Evolutionary conservation across 345 rosid species (phyloP).

Genomic region (Pistacia vera): DNA sequence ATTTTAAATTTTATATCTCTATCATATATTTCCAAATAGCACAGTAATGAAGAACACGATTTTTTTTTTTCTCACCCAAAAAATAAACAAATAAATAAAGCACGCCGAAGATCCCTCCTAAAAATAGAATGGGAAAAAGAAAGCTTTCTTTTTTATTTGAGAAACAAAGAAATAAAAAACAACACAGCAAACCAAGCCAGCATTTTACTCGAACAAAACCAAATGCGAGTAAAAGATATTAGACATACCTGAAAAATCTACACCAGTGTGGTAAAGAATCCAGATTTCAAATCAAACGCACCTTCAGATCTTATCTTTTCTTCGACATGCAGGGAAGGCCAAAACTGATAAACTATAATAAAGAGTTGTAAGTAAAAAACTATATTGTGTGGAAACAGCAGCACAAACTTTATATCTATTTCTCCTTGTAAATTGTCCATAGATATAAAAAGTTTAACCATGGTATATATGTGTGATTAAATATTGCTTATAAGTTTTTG

Average conservation of each 20-base stretch:
- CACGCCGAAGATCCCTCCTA: conserved; percentile 13
- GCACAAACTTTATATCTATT: too few species aligned
- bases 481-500: too few species aligned
- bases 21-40: conserved; percentile 10
- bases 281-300: conserved; percentile 32
- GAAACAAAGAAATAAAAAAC: conserved; percentile 16
- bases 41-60: conserved; percentile 28
- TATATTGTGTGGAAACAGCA: too few species aligned
- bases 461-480: too few species aligned
- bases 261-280: not conserved
- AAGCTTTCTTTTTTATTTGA: not conserved
- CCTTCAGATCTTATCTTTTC: conserved; percentile 45
- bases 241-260: conserved; percentile 36
- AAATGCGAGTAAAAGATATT: conserved; percentile 13
- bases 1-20: not conserved
- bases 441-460: too few species aligned
- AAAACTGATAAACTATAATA: too few species aligned
- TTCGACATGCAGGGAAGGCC: conserved; percentile 20
- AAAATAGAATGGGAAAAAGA: not conserved
- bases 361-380: too few species aligned
- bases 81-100: conserved; percentile 1
- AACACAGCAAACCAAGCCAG: conserved; percentile 12
- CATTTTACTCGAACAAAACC: conserved; percentile 7
- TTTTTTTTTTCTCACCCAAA: conserved; percentile 15
- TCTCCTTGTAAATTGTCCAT: too few species aligned